These are phyloP conservation scores for Fusarium drepaniforme DNA, from an alignment of 2,329 filamentous ascomycete species.

Conservation along the genomic window DNA sequence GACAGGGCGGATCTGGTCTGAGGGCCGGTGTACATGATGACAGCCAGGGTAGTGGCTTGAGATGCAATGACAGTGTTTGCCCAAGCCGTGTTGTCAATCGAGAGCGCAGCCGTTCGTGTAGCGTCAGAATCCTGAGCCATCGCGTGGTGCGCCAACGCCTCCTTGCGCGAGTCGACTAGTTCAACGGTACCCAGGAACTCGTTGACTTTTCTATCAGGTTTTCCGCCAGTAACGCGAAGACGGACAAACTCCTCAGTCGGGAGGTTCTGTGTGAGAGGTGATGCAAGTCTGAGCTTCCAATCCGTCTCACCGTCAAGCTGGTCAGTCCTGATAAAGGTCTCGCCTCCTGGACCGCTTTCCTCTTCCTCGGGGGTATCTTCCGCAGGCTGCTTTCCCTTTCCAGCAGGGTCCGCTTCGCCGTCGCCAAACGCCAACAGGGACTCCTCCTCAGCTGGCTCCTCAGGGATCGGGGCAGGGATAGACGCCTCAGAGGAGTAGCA, in stretches of 20 bases:
- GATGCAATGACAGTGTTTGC: constrained; percentile 97
- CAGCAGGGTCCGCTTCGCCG: constrained; percentile 46
- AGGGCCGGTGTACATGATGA: constrained; percentile 93
- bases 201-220: constrained; percentile 94
- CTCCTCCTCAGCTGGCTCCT: constrained; percentile 53
- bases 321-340: constrained; percentile 97
- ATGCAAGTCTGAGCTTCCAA: constrained; percentile 95
- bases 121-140: constrained; percentile 50
- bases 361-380: constrained; percentile 41
- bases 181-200: constrained; percentile 94
- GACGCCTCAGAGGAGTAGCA: constrained; percentile 73
- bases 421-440: constrained; percentile 57
- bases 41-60: constrained; percentile 87
- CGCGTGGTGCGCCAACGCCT: constrained; percentile 59
- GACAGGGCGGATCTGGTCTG: constrained; percentile 95
- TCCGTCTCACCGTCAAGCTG: constrained; percentile 98
- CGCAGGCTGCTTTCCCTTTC: constrained; percentile 52
- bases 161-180: constrained; percentile 68
- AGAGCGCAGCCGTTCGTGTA: constrained; percentile 76
- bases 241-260: constrained; percentile 77
- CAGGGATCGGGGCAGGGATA: constrained; percentile 45
- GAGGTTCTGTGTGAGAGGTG: constrained; percentile 85
- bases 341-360: constrained; percentile 69
- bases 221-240: constrained; percentile 82
- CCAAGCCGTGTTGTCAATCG: constrained; percentile 98